These are phyloP conservation scores for Hypoxylon trugodes DNA, from an alignment of 495 filamentous ascomycete species.

Conservation along the genomic window DNA sequence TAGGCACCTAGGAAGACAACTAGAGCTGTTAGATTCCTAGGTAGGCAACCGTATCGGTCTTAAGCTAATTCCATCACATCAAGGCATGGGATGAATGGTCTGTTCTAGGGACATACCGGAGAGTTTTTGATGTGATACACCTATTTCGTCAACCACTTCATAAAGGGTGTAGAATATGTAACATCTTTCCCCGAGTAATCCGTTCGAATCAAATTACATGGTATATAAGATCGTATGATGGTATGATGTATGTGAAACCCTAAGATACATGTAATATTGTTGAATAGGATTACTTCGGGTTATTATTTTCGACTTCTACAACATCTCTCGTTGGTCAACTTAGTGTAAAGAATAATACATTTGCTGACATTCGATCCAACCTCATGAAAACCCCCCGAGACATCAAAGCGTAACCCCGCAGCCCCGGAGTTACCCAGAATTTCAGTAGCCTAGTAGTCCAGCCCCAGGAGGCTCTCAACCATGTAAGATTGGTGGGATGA, in stretches of 20 bases:
- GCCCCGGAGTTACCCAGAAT: constrained; percentile 36
- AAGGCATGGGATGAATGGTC: neutral
- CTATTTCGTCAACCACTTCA: no score
- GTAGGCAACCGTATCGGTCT: constrained; percentile 2
- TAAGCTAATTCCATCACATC: no score
- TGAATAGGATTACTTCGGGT: constrained; percentile 1
- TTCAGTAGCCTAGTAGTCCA: no score
- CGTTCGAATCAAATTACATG: neutral
- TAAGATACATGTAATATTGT: neutral
- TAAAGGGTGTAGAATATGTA: constrained; percentile 1
- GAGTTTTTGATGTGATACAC: neutral
- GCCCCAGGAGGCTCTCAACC: constrained; percentile 22
- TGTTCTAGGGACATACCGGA: neutral
- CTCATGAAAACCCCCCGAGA: constrained; percentile 3
- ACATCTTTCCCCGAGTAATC: neutral
- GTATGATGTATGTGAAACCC: neutral
- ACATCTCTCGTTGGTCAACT: constrained; percentile 1
- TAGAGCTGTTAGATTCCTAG: no score
- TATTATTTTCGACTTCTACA: constrained; percentile 32
- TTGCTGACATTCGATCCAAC: constrained; percentile 15
- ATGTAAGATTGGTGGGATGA: constrained; percentile 29
- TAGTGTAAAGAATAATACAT: no score
- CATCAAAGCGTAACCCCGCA: constrained; percentile 23
- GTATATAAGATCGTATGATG: constrained; percentile 26
- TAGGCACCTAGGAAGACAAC: no score